Percentiles rank a stretch among this genome's conserved stretches.
Conservation (phyloP, 306 rosid species). For the Castanospermum australe region DNA sequence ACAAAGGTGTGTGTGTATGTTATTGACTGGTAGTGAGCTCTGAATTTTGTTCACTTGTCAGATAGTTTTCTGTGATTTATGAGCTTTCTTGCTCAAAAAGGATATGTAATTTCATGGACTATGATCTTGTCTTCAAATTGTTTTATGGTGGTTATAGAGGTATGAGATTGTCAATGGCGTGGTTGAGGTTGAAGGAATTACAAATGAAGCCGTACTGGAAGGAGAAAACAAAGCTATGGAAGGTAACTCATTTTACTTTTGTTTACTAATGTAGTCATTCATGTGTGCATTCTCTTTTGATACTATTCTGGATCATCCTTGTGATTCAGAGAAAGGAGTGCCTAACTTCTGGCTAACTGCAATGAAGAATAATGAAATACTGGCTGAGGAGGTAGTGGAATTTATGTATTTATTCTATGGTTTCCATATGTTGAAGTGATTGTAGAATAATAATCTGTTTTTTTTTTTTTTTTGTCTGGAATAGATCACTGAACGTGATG, state of each 20-base stretch:
- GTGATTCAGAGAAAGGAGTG: constrained; percentile 51
- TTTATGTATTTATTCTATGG: not conserved
- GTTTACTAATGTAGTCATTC: not conserved
- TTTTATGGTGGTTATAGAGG: constrained; percentile 40
- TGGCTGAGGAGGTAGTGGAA: constrained; percentile 45
- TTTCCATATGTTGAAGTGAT: constrained; percentile 7
- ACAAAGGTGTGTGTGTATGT: constrained; percentile 44
- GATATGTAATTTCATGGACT: constrained; percentile 4
- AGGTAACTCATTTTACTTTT: constrained; percentile 27
- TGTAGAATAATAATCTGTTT: not conserved
- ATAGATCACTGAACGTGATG: constrained; percentile 57
- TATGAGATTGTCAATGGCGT: constrained; percentile 53
- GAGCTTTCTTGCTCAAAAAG: constrained; percentile 4
- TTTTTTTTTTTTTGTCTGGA: constrained; percentile 6
- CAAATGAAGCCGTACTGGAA: constrained; percentile 27
- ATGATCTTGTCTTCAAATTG: constrained; percentile 12
- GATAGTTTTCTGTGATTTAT: not conserved
- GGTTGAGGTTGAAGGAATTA: constrained; percentile 40
- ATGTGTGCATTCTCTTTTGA: constrained; percentile 17
- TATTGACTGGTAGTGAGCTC: not conserved
- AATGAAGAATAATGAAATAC: constrained; percentile 44
- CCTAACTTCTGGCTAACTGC: constrained; percentile 60
- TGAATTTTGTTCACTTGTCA: not conserved
- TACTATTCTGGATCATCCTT: constrained; percentile 18
- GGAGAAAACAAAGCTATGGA: constrained; percentile 32